Conservation (phyloP, 805 yeast species). For the Priceomyces medius region DNA sequence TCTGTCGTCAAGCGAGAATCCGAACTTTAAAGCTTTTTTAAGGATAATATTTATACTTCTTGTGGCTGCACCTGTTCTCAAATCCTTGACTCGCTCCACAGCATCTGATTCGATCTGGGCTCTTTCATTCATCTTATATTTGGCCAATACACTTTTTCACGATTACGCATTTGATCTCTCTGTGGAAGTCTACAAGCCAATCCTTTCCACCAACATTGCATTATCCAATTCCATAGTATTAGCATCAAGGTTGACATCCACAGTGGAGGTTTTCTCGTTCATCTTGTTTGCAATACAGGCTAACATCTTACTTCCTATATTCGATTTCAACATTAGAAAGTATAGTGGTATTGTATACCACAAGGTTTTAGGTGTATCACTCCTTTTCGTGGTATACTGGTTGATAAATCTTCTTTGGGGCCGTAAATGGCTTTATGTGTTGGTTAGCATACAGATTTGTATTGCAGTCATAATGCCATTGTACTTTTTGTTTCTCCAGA, state of each 20-base stretch:
- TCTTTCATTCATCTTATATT: conserved; percentile 72
- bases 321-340: conserved; percentile 58
- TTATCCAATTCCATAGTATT: conserved; percentile 84
- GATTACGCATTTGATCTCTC: conserved; percentile 61
- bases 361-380: conserved; percentile 23
- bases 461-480: conserved; percentile 62
- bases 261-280: conserved; percentile 80
- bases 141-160: conserved; percentile 64
- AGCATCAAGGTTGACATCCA: conserved; percentile 79
- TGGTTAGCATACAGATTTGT: conserved; percentile 49
- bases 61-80: conserved; percentile 84
- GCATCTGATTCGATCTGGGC: conserved; percentile 97
- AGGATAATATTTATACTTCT: conserved; percentile 69
- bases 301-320: conserved; percentile 70
- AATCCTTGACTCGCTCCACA: conserved; percentile 83
- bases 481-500: conserved; percentile 68
- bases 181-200: conserved; percentile 40
- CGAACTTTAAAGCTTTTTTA: conserved; percentile 57
- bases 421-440: conserved; percentile 36
- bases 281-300: conserved; percentile 69
- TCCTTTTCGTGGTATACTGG: conserved; percentile 12
- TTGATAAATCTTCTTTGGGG: conserved; percentile 28
- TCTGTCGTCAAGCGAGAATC: conserved; percentile 5
- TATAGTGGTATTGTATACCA: conserved; percentile 24
- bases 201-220: conserved; percentile 76